These are phyloP conservation scores for Chlorella vulgaris DNA, from an alignment of 139 green algal species.

Conservation along the genomic window DNA sequence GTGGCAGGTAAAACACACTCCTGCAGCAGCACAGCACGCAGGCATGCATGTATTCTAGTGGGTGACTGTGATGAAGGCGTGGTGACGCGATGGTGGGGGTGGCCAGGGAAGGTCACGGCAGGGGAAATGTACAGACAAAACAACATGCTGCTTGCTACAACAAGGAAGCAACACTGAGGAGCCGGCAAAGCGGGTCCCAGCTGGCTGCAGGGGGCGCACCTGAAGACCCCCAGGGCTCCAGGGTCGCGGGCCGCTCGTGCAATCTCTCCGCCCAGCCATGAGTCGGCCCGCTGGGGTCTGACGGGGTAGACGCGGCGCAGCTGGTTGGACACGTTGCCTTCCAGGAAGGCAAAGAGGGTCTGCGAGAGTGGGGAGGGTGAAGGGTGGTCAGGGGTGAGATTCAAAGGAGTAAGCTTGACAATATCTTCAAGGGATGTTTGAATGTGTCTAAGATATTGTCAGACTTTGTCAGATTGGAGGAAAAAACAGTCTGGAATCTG, in stretches of 20 bases:
- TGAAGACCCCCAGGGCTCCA: constrained; percentile 67
- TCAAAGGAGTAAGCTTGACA: neutral
- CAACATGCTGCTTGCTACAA: no score
- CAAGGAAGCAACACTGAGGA: no score
- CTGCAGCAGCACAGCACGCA: constrained; percentile 26
- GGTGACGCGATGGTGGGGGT: no score
- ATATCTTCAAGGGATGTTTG: no score
- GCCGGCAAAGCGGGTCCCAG: no score
- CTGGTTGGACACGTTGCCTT: constrained; percentile 55
- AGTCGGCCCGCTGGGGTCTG: constrained; percentile 69
- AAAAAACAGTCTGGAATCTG: no score
- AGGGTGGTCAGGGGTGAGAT: neutral
- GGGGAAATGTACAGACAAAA: no score
- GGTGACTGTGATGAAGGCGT: no score
- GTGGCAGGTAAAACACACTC: constrained; percentile 88
- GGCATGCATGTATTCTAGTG: no score
- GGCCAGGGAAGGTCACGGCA: no score
- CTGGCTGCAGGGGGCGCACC: constrained; percentile 43
- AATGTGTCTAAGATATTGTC: no score
- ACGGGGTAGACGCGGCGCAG: constrained; percentile 81
- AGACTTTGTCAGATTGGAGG: no score
- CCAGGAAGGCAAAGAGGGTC: constrained; percentile 67
- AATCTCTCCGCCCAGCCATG: constrained; percentile 89
- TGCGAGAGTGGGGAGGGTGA: neutral
- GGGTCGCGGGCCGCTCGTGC: constrained; percentile 62